A percentile compares a stretch with the other conserved stretches of the same genome.
Conservation (phyloP, 2,329 filamentous ascomycete genomes). For the Ramularia collo-cygni region DNA sequence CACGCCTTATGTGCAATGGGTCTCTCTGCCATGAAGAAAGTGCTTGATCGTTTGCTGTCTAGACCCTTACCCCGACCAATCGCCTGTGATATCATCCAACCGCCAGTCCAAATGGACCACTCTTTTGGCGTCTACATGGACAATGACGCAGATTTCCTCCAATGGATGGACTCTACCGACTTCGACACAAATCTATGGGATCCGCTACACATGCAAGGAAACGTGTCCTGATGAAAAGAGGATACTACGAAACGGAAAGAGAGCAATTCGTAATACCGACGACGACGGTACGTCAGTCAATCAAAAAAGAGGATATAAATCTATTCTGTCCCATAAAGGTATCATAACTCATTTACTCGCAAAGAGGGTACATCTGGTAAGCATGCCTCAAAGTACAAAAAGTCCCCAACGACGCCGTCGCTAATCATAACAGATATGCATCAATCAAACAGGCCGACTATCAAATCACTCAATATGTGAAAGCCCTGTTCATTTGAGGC, state of each 20-base stretch:
- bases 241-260: too few relatives aligned
- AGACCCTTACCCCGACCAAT: constrained; percentile 1
- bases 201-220: too few relatives aligned
- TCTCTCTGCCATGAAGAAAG: constrained; percentile 15
- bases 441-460: background rate
- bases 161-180: constrained; percentile 15
- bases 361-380: too few relatives aligned
- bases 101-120: background rate
- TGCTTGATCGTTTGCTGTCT: constrained; percentile 15
- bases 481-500: constrained; percentile 1
- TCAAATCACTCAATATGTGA: constrained; percentile 1
- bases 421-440: constrained; percentile 1
- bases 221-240: too few relatives aligned
- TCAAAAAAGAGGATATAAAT: too few relatives aligned
- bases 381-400: too few relatives aligned
- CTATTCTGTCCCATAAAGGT: too few relatives aligned
- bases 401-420: constrained; percentile 4
- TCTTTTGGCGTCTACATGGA: constrained; percentile 12
- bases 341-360: too few relatives aligned
- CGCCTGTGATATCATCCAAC: background rate
- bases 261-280: too few relatives aligned
- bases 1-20: constrained; percentile 16
- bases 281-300: too few relatives aligned
- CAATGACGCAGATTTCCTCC: constrained; percentile 18
- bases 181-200: constrained; percentile 12